Conservation (phyloP, 768 basidiomycete genomes). For the Inosperma sp. region DNA sequence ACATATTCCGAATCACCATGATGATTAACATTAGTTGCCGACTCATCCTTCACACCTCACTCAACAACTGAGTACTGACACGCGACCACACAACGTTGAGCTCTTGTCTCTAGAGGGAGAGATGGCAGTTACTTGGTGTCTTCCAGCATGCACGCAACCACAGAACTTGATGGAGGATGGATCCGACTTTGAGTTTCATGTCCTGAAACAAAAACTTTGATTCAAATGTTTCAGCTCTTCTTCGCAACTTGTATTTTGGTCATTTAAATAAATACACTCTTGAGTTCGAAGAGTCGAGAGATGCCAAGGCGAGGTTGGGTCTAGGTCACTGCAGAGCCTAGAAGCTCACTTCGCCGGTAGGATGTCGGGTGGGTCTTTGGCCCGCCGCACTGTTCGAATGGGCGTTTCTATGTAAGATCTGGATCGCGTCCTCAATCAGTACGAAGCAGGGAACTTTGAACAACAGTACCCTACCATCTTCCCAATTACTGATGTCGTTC, state of each 20-base stretch:
- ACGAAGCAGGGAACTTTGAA: too few species aligned
- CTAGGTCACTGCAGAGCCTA: too few species aligned
- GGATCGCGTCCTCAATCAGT: too few species aligned
- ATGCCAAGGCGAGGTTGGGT: too few species aligned
- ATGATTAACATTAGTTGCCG: conserved; percentile 17
- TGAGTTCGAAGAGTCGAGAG: conserved; percentile 86
- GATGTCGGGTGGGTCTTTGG: too few species aligned
- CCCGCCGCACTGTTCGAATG: too few species aligned
- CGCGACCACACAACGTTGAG: conserved; percentile 70
- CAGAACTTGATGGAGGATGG: conserved; percentile 85
- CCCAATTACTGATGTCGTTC: too few species aligned
- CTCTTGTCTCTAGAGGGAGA: conserved; percentile 55
- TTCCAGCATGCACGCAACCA: conserved; percentile 69
- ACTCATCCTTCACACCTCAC: conserved; percentile 71
- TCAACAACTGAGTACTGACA: conserved; percentile 81
- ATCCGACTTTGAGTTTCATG: conserved; percentile 87
- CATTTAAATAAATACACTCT: conserved; percentile 84
- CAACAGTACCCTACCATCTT: too few species aligned
- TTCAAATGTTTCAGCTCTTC: conserved; percentile 69
- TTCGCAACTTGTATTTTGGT: conserved; percentile 91
- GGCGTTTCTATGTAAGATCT: too few species aligned
- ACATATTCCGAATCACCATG: conserved; percentile 74
- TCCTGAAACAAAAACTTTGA: conserved; percentile 62
- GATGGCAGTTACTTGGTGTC: conserved; percentile 50
- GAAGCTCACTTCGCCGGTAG: too few species aligned